phyloP scores from a whole-genome alignment of 306 rosid genomes.

The Dicorynia guianensis region DNA sequence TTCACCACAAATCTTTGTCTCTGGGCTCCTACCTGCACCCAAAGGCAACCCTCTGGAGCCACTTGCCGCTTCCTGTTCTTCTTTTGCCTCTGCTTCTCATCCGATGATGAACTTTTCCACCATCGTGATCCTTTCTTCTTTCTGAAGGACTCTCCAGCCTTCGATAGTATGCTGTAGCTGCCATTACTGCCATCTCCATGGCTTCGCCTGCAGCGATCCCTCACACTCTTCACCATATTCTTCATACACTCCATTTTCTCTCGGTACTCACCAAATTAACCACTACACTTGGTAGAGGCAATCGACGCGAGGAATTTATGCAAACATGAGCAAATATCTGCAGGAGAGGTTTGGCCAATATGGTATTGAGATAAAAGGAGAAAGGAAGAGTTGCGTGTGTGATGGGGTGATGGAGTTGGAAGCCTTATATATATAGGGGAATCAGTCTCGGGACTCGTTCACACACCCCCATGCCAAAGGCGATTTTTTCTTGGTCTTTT shows the following conservation, averaged over 20 bases:
- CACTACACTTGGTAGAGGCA: too few relatives aligned
- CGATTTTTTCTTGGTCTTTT: too few relatives aligned
- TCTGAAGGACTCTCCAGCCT: background rate
- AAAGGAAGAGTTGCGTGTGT: too few relatives aligned
- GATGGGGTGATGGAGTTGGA: too few relatives aligned
- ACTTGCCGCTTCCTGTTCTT: background rate
- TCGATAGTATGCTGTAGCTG: background rate
- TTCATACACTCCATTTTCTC: background rate
- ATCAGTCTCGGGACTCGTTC: too few relatives aligned
- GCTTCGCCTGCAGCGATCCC: slow-evolving; percentile 11
- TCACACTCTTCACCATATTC: background rate
- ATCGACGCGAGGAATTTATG: too few relatives aligned
- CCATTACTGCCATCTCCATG: background rate
- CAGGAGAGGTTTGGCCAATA: too few relatives aligned
- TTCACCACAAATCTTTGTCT: slow-evolving; percentile 52
- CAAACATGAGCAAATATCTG: too few relatives aligned
- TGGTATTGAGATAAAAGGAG: too few relatives aligned
- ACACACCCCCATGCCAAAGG: too few relatives aligned
- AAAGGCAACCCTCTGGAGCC: slow-evolving; percentile 53
- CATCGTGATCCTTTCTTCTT: background rate
- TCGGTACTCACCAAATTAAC: too few relatives aligned
- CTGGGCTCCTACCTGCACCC: slow-evolving; percentile 58
- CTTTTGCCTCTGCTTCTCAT: background rate
- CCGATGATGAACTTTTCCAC: background rate
- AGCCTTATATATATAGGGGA: too few relatives aligned